Evolutionary conservation across 768 basidiomycete genomes (phyloP).

Genomic region (Termitomyces sp.): DNA sequence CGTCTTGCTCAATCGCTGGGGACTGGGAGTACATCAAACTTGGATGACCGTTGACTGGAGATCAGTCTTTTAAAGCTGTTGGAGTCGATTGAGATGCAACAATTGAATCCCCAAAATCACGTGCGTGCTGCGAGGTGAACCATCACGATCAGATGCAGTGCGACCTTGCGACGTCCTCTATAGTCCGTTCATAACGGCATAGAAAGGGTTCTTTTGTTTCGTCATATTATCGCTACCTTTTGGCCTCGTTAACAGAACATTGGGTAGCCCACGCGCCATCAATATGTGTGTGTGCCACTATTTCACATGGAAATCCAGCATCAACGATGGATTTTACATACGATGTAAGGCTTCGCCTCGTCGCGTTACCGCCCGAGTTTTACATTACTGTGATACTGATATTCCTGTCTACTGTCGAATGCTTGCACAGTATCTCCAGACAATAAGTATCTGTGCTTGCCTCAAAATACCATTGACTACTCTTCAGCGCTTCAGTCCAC

Average conservation of each 20-base stretch:
- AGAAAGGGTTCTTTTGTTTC: background rate
- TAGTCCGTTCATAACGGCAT: no score
- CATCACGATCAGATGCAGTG: no score
- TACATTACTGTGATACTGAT: no score
- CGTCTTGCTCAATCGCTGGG: slow-evolving; percentile 39
- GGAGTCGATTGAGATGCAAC: slow-evolving; percentile 3
- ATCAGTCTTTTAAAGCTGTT: slow-evolving; percentile 1
- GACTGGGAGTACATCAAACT: slow-evolving; percentile 16
- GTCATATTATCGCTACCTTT: background rate
- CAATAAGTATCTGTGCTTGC: background rate
- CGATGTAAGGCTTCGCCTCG: no score
- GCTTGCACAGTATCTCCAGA: background rate
- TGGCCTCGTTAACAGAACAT: background rate
- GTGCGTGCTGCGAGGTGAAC: background rate
- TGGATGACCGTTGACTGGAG: background rate
- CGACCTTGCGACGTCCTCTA: no score
- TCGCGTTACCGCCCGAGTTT: background rate
- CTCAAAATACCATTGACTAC: background rate
- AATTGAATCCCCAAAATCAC: background rate
- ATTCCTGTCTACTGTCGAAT: background rate
- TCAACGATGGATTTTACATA: background rate
- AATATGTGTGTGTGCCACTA: background rate
- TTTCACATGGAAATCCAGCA: background rate
- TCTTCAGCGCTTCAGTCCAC: background rate
- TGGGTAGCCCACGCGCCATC: background rate